phyloP scores from a whole-genome alignment of 495 filamentous ascomycete genomes.

The Cladorrhinum samala region DNA sequence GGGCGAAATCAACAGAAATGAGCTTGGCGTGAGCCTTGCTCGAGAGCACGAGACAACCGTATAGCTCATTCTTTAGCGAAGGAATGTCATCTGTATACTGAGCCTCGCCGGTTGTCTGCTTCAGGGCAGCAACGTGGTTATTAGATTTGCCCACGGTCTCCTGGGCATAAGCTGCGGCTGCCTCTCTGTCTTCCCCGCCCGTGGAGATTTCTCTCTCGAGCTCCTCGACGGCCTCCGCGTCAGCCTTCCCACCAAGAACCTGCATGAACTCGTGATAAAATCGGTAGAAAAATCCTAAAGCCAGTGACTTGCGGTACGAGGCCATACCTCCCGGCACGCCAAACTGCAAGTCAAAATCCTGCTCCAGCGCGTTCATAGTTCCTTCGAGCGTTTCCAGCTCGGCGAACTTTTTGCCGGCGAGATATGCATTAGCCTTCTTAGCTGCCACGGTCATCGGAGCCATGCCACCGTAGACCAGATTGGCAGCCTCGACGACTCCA shows the following conservation, averaged over 20 bases:
- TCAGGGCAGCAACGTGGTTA: slow-evolving; percentile 84
- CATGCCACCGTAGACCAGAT: slow-evolving; percentile 87
- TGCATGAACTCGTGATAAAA: slow-evolving; percentile 68
- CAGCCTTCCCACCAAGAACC: slow-evolving; percentile 43
- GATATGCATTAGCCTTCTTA: slow-evolving; percentile 62
- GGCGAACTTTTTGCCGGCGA: slow-evolving; percentile 73
- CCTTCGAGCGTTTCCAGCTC: slow-evolving; percentile 78
- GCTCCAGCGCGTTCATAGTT: slow-evolving; percentile 75
- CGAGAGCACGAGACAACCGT: slow-evolving; percentile 80
- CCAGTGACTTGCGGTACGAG: slow-evolving; percentile 85
- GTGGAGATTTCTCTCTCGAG: slow-evolving; percentile 60
- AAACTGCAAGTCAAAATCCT: slow-evolving; percentile 80
- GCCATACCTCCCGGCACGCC: slow-evolving; percentile 94
- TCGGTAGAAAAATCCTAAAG: slow-evolving; percentile 81
- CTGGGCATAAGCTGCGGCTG: slow-evolving; percentile 59
- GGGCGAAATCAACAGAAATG: slow-evolving; percentile 62
- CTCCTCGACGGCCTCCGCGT: slow-evolving; percentile 56
- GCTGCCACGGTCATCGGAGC: slow-evolving; percentile 79
- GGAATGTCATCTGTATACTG: slow-evolving; percentile 97
- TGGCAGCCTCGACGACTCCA: slow-evolving; percentile 61
- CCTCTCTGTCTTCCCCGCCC: slow-evolving; percentile 56
- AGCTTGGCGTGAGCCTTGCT: slow-evolving; percentile 88
- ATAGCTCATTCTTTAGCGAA: slow-evolving; percentile 77
- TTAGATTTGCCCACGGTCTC: slow-evolving; percentile 73
- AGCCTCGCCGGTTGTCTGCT: slow-evolving; percentile 89